Evolutionary conservation across 331 rosid species (phyloP).

Genomic region (Acacia pycnantha): DNA sequence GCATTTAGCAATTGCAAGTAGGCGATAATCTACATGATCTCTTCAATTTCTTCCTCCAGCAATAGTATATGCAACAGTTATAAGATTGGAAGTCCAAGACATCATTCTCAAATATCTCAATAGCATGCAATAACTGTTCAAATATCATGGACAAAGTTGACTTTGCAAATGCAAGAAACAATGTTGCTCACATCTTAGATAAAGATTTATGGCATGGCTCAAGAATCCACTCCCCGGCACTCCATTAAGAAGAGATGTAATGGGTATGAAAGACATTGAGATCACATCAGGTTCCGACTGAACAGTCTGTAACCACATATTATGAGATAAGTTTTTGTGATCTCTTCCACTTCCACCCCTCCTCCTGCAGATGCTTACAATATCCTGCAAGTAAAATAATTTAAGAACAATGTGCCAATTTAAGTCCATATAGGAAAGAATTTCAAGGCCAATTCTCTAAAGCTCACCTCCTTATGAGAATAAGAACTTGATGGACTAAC

Average conservation of each 20-base stretch:
- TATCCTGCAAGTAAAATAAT: conserved; percentile 59
- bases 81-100: background rate
- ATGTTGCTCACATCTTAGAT: conserved; percentile 82
- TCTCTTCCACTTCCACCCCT: conserved; percentile 89
- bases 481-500: conserved; percentile 73
- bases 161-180: conserved; percentile 22
- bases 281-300: conserved; percentile 90
- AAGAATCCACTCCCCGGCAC: conserved; percentile 97
- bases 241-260: conserved; percentile 89
- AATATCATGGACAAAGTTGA: conserved; percentile 6
- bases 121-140: background rate
- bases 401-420: conserved; percentile 18
- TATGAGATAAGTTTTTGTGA: conserved; percentile 52
- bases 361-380: conserved; percentile 68
- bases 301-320: conserved; percentile 87
- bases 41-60: background rate
- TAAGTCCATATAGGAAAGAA: conserved; percentile 6
- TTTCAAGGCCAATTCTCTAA: conserved; percentile 21
- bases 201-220: conserved; percentile 97
- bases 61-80: background rate
- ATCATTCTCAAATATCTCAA: conserved; percentile 6
- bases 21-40: background rate
- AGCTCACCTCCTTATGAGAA: conserved; percentile 77
- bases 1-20: background rate
- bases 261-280: conserved; percentile 92